Base-by-base conservation (phyloP, 2,329 filamentous ascomycete species). In the Claviceps sp. region DNA sequence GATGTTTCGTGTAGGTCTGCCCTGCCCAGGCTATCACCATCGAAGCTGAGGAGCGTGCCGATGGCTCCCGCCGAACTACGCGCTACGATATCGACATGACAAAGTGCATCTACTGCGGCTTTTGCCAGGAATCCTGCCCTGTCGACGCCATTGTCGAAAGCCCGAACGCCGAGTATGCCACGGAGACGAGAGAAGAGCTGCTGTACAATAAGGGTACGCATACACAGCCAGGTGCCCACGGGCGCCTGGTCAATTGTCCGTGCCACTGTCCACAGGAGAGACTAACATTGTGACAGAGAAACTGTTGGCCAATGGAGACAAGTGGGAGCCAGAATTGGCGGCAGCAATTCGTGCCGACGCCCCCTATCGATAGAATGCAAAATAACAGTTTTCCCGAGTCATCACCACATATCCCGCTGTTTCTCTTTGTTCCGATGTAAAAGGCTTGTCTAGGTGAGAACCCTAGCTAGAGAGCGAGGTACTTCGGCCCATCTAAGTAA, bases 1-100 rank as follows among this genome's bases (percentile, higher is more conserved):
- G 40, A 45, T 11, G 3, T 2, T 2, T 16, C n/a, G 34, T 22
- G 20, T 53, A 82, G 78, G 86, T 97, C 66, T 98, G 93, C 79
- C 93, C 93, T 43, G 93, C 93, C 52, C 88, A 95, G 73, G 93
- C 93, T 64, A 98, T 98, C 70, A 98, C 93, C 50, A 98, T 98
- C 63, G 93, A 98, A 75, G 93, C 93, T 52, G 93, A 98, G 71
- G 93, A 98, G 77, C 89, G 93, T 66, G 88, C 87, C 65, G 93
- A 98, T 64, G 93, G 93, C 57, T 94, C 88, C 65, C 83, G 93
- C 71, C 83, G 93, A 66, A 98, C 93, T 49, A 96, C 91, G 54
- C 83, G 91, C 67, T 98, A 98, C 74, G 93, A 98, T 69, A 96
- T 98, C 66, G 93, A 98, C 73, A 98, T 98, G 93, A 97, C 93